Evolutionary conservation across 2,329 filamentous ascomycete species (phyloP).

Genomic region (Fusarium papillatum): DNA sequence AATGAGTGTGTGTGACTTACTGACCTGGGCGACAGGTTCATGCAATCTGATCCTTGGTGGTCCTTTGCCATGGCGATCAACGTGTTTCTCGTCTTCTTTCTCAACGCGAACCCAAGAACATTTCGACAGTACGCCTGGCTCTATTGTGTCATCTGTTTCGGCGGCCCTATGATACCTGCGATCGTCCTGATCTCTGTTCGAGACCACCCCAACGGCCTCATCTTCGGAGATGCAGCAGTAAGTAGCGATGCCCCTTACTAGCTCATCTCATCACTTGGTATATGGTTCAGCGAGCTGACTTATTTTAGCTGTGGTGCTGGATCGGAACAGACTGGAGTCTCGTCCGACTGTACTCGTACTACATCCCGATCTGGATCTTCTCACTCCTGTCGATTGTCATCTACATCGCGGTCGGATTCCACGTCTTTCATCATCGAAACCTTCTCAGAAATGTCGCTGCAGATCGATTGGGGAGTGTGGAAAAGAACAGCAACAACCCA

Average conservation of each 20-base stretch:
- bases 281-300: constrained; percentile 15
- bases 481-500: constrained; percentile 33
- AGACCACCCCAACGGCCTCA: constrained; percentile 51
- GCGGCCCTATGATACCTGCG: constrained; percentile 76
- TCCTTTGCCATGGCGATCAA: constrained; percentile 87
- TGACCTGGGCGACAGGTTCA: constrained; percentile 68
- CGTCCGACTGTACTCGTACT: constrained; percentile 71
- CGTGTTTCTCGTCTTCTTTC: constrained; percentile 78
- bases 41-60: constrained; percentile 83
- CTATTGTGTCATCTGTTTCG: constrained; percentile 79
- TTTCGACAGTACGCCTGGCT: constrained; percentile 79
- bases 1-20: neutral
- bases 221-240: constrained; percentile 71
- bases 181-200: constrained; percentile 74
- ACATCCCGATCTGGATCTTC: constrained; percentile 72
- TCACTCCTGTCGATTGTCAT: constrained; percentile 67
- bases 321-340: constrained; percentile 66
- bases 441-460: constrained; percentile 61
- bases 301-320: constrained; percentile 70
- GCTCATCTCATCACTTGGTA: neutral
- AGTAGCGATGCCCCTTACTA: constrained; percentile 29
- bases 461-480: constrained; percentile 40
- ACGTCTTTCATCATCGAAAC: constrained; percentile 71
- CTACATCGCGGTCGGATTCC: constrained; percentile 69
- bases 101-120: constrained; percentile 68